Evolutionary conservation across 2,329 filamentous ascomycete genomes (phyloP), one percentile per base, ranked within the genome.

Genomic region (Biscogniauxia marginata): DNA sequence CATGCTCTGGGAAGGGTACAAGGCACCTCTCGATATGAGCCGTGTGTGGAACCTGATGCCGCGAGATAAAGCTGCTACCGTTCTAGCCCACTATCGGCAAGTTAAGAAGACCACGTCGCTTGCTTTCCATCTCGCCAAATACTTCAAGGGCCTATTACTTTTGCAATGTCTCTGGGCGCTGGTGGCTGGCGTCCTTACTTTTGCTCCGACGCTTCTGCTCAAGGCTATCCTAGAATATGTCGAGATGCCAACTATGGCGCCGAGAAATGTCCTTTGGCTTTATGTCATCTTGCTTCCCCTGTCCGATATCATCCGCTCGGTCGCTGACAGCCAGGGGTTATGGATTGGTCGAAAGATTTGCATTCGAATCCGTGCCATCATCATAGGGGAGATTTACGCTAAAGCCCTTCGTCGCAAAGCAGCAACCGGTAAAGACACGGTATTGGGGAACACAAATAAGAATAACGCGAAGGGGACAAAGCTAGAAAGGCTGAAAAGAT

Each of bases 371-470:
- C 89, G 93, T 60, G 93, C 95, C 50, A 95, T 99, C 69, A 92
- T 99, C 60, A 91, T 99, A 63, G 95, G 95, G 54, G 95, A 99
- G 69, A 95, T 99, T 48, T 99, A 99, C 71, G 90, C 92, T 55
- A 99, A 99, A 76, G 91, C 95, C 1, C 81, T 99, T 18, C 87
- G 96, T 61, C 87, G 95, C 65, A 96, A 96, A 74, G 93, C 92
- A 18, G 88, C 91, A 20, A 87, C 93, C 7, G 84, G 87, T 18
- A 82, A 81, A 39, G 92, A 98, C 64, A 86, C 88, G 52, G 80
- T 88, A 0, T 78, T 95, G 16, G 89, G 90, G 25, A 79, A 82
- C 56, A 77, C 80, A 61, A 71, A 78, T 22, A 67, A 78, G 7
- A 73, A 79, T 52, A 61, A 69, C 54, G 54, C 70, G 63, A 59